Conservation (phyloP, 768 basidiomycete genomes). For the Termitomyces titanicus region DNA sequence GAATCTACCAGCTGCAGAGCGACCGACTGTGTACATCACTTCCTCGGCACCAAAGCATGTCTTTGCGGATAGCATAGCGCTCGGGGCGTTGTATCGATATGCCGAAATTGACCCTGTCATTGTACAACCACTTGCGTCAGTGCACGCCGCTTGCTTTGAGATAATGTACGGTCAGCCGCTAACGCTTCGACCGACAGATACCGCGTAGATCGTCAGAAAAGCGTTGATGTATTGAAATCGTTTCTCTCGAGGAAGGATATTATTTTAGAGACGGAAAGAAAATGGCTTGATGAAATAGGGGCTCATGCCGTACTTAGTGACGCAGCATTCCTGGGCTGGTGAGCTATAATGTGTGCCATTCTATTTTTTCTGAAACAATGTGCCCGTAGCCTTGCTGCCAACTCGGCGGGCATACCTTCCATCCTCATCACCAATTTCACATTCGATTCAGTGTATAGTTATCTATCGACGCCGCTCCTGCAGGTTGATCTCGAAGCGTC, state of each 20-base stretch:
- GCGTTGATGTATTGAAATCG: conserved; percentile 53
- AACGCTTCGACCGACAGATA: conserved; percentile 39
- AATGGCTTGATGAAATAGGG: conserved; percentile 50
- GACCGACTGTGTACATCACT: conserved; percentile 56
- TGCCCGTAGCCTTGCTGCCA: conserved; percentile 58
- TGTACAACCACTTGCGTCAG: conserved; percentile 76
- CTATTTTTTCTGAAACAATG: not conserved
- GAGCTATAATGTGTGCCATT: conserved; percentile 19
- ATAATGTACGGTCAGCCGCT: not conserved
- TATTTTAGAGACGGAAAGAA: conserved; percentile 49
- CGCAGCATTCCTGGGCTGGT: conserved; percentile 79
- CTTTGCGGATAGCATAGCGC: conserved; percentile 59
- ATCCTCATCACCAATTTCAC: conserved; percentile 79
- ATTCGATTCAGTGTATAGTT: conserved; percentile 82
- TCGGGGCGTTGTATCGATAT: conserved; percentile 65
- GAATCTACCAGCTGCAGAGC: conserved; percentile 31
- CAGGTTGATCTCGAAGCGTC: conserved; percentile 28
- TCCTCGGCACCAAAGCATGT: conserved; percentile 74
- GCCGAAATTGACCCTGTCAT: conserved; percentile 79
- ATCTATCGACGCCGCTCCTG: conserved; percentile 56
- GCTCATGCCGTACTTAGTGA: conserved; percentile 70
- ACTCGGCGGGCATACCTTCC: conserved; percentile 60
- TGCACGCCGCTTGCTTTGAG: not conserved
- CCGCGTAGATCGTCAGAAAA: conserved; percentile 69
- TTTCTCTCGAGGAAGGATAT: conserved; percentile 56